Percentiles rank a stretch among this genome's conserved stretches.
Evolutionary conservation across 805 yeast species (phyloP).

Genomic region (Monosporozyma yasuniensis): DNA sequence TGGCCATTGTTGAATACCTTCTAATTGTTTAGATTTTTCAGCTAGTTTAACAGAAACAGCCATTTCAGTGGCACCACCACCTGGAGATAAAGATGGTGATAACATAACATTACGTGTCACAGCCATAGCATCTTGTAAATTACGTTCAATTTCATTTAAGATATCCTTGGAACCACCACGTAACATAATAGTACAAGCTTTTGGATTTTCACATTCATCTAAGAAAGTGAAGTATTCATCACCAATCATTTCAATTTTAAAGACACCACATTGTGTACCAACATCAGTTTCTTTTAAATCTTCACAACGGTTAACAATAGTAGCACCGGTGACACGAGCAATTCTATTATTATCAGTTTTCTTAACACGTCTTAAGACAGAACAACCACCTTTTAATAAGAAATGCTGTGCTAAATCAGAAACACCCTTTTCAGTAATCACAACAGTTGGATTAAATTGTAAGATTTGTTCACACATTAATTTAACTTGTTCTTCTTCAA

Average conservation of each 20-base stretch:
- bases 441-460: constrained; percentile 83
- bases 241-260: constrained; percentile 90
- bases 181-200: constrained; percentile 85
- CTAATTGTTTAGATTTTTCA: constrained; percentile 84
- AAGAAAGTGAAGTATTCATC: constrained; percentile 92
- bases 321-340: constrained; percentile 95
- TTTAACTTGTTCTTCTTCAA: constrained; percentile 96
- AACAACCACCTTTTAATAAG: constrained; percentile 83
- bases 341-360: constrained; percentile 95
- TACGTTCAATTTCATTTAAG: constrained; percentile 90
- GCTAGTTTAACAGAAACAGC: constrained; percentile 84
- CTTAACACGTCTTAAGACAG: constrained; percentile 87
- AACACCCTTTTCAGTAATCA: constrained; percentile 96
- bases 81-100: constrained; percentile 92
- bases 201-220: constrained; percentile 72
- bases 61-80: constrained; percentile 99
- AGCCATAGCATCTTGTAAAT: constrained; percentile 96
- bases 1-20: constrained; percentile 97
- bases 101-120: constrained; percentile 91
- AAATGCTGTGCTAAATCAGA: constrained; percentile 96
- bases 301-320: constrained; percentile 90
- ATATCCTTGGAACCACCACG: constrained; percentile 98
- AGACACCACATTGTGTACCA: constrained; percentile 82
- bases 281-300: constrained; percentile 86
- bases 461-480: constrained; percentile 76